Base-by-base conservation (phyloP, 192 early-diverging fungal species). In the Pilaira anomala region DNA sequence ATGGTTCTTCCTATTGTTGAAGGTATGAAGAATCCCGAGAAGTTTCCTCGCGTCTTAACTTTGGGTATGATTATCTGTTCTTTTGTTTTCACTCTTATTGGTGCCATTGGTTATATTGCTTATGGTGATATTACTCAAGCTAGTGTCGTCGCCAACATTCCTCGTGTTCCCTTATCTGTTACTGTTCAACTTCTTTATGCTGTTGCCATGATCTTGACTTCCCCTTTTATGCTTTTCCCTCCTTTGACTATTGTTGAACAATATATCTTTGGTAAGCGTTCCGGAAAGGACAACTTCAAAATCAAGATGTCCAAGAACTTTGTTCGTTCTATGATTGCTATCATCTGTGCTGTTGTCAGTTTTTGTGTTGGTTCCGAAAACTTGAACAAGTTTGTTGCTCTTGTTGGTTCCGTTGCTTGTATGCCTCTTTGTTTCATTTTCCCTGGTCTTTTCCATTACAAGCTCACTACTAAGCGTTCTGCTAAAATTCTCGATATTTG, bases 361-460 rank as follows among this genome's bases (percentile, higher is more conserved):
- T 87, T 86, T 63, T 73, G 77, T 45, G 90, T 90, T 16, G 79
- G 79, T 7, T 77, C 84, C 48, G 66, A 70, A 14, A 81, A 88
- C 56, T 77, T 95, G 16, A 89, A 93, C 74, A 88, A 91, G 68
- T 88, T 92, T 75, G 92, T 95, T 41, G 84, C 81, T 13, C 80
- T 95, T 19, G 87, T 95, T 19, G 92, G 93, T 3, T 89, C 85
- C 65, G 77, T 91, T 59, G 85, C 89, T 0, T 88, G 80, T 50
- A 79, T 80, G 48, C 86, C 87, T n/a, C 69, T 88, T 50, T 78
- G 76, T 45, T 93, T 95, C 29, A 85, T 93, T 60, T 93, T 92
- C 74, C 93, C 93, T 12, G 59, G 48, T 50, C 69, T 93, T 73
- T 89, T 95, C 77, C 91, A 95, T 66, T 85, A 80, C 67, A 76